phyloP scores from a whole-genome alignment of 345 rosid species.

The Salix viminalis region DNA sequence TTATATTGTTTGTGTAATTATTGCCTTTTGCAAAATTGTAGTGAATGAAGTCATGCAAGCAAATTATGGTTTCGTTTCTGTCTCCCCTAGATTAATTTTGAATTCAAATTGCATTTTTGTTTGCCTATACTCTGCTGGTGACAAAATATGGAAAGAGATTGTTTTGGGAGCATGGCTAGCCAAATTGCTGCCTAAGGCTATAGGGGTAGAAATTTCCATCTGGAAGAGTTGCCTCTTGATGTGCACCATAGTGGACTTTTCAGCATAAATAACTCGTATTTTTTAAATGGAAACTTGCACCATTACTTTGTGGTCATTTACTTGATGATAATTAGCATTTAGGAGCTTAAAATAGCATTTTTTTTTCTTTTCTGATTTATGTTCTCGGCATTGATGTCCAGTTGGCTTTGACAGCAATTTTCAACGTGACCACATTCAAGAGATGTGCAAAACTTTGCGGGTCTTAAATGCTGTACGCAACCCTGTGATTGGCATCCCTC shows the following conservation, averaged over 20 bases:
- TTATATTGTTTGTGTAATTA: neutral
- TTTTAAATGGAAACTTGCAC: neutral
- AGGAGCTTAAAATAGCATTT: neutral
- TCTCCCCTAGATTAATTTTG: neutral
- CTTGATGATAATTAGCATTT: neutral
- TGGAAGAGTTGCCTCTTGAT: neutral
- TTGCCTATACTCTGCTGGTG: neutral
- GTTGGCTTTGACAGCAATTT: slow-evolving; percentile 81
- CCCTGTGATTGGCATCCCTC: slow-evolving; percentile 82
- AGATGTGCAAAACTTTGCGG: slow-evolving; percentile 84
- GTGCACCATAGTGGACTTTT: neutral
- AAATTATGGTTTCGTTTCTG: neutral
- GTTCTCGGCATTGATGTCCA: slow-evolving; percentile 47
- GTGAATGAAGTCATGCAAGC: neutral
- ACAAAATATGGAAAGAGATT: neutral
- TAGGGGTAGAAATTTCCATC: neutral
- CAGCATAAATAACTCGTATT: neutral
- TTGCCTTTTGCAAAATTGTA: neutral
- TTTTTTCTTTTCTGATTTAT: slow-evolving; percentile 36
- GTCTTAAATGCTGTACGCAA: slow-evolving; percentile 81
- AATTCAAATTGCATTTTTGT: neutral
- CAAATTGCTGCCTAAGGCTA: neutral
- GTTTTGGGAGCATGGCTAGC: neutral
- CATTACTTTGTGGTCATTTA: neutral
- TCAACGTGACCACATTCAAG: slow-evolving; percentile 85